Evolutionary conservation across 345 rosid species (phyloP).

Genomic region (Garcia nutans): DNA sequence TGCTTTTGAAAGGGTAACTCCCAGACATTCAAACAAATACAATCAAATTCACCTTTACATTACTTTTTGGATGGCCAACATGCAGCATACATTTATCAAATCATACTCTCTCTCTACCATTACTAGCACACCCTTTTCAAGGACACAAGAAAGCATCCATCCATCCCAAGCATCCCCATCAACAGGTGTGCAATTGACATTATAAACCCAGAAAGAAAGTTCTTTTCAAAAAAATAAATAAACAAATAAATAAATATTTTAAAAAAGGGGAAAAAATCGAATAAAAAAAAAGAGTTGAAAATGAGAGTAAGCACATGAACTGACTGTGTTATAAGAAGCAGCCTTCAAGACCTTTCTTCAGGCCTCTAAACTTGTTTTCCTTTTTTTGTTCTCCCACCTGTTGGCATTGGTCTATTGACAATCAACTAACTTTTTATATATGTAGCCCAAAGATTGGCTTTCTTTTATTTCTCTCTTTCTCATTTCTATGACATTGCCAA

Average conservation of each 20-base stretch:
- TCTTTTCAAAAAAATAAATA: slow-evolving; percentile 9
- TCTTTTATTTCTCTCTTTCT: slow-evolving; percentile 14
- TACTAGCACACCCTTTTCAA: slow-evolving; percentile 24
- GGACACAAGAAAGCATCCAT: slow-evolving; percentile 27
- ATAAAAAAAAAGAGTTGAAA: background rate
- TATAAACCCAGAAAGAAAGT: slow-evolving; percentile 29
- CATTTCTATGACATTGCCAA: slow-evolving; percentile 18
- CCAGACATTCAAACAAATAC: slow-evolving; percentile 53
- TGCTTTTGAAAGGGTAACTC: slow-evolving; percentile 17
- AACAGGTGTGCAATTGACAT: slow-evolving; percentile 32
- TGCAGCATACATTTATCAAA: slow-evolving; percentile 39
- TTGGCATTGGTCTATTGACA: slow-evolving; percentile 13
- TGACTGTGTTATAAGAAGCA: slow-evolving; percentile 16
- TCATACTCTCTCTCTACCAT: slow-evolving; percentile 25
- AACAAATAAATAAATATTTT: background rate
- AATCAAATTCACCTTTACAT: slow-evolving; percentile 34
- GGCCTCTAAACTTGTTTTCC: background rate
- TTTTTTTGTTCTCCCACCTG: background rate
- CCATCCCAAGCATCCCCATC: slow-evolving; percentile 39
- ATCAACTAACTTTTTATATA: slow-evolving; percentile 26
- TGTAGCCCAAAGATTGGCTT: slow-evolving; percentile 23
- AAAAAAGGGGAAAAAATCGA: background rate
- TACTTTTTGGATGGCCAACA: slow-evolving; percentile 33
- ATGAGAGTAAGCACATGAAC: slow-evolving; percentile 15
- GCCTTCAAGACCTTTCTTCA: slow-evolving; percentile 20